phyloP scores from a whole-genome alignment of 2,329 filamentous ascomycete species.

The Cladobotryum protrusum region DNA sequence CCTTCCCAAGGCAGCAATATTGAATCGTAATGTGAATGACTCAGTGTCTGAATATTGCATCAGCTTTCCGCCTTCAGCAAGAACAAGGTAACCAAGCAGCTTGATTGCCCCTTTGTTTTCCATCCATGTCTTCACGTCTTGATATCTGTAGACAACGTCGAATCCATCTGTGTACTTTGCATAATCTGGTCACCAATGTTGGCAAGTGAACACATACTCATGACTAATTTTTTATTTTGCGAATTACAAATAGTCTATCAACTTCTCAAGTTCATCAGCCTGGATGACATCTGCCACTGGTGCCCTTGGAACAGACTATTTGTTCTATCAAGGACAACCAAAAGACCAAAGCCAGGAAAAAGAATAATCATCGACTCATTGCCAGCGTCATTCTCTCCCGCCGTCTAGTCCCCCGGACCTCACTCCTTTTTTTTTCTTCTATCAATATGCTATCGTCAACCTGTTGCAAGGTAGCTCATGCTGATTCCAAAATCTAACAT shows the following conservation, averaged over 20 bases:
- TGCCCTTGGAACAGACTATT: neutral
- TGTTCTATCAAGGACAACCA: neutral
- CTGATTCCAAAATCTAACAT: slow-evolving; percentile 7
- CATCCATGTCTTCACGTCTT: too few relatives aligned
- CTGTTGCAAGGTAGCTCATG: slow-evolving; percentile 4
- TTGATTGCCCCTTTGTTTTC: too few relatives aligned
- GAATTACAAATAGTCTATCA: neutral
- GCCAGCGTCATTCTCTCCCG: neutral
- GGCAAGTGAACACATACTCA: neutral
- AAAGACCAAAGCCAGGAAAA: neutral
- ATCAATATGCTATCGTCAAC: slow-evolving; percentile 11
- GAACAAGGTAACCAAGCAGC: too few relatives aligned
- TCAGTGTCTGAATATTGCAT: too few relatives aligned
- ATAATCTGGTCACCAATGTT: too few relatives aligned
- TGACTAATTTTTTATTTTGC: neutral
- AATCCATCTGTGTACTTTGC: too few relatives aligned
- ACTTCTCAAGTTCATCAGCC: neutral
- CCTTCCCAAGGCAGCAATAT: too few relatives aligned
- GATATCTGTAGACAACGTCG: too few relatives aligned
- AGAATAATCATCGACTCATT: neutral
- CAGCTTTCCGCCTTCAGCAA: too few relatives aligned
- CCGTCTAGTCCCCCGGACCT: neutral
- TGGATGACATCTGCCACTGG: neutral
- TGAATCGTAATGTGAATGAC: too few relatives aligned
- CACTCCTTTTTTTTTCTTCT: slow-evolving; percentile 7